A percentile compares a stretch with the other conserved stretches of the same genome.
Evolutionary conservation across 345 rosid genomes (phyloP).

Genomic region (Diplotaxis tenuifolia): DNA sequence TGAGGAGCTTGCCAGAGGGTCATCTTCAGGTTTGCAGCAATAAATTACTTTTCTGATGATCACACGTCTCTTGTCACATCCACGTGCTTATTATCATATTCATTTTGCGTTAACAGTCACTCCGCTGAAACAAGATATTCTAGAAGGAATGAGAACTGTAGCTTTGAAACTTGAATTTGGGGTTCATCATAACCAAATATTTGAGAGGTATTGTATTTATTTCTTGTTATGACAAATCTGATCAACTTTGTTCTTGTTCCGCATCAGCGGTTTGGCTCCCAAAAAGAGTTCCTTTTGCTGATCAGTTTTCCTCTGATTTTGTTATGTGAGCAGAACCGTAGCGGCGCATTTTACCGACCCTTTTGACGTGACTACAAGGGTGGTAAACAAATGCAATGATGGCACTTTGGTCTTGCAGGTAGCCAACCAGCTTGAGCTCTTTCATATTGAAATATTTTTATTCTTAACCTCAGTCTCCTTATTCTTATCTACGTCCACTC

Average conservation of each 20-base stretch:
- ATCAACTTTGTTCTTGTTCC: neutral
- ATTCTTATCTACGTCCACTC: neutral
- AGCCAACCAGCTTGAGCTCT: slow-evolving; percentile 16
- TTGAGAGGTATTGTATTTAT: slow-evolving; percentile 61
- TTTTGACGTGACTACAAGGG: slow-evolving; percentile 79
- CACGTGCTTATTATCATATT: slow-evolving; percentile 19
- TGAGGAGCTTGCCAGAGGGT: slow-evolving; percentile 81
- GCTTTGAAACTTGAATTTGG: slow-evolving; percentile 97
- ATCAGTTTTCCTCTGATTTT: slow-evolving; percentile 19
- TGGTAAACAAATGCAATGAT: slow-evolving; percentile 78
- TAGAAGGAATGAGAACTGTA: slow-evolving; percentile 96
- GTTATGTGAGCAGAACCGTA: slow-evolving; percentile 58
- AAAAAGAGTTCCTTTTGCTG: slow-evolving; percentile 8
- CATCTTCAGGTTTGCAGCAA: slow-evolving; percentile 70
- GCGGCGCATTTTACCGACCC: slow-evolving; percentile 97
- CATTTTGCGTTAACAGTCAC: slow-evolving; percentile 48
- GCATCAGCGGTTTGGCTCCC: slow-evolving; percentile 2
- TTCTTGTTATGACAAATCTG: slow-evolving; percentile 16
- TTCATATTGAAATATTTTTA: neutral
- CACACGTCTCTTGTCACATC: slow-evolving; percentile 29
- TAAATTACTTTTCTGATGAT: slow-evolving; percentile 19
- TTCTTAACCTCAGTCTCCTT: slow-evolving; percentile 8
- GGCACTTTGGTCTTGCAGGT: slow-evolving; percentile 90
- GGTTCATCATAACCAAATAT: slow-evolving; percentile 78
- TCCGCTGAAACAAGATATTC: slow-evolving; percentile 67